A percentile compares a stretch with the other conserved stretches of the same genome.
Evolutionary conservation across 2,329 filamentous ascomycete species (phyloP).

Genomic region (Trichophyton benhamiae): DNA sequence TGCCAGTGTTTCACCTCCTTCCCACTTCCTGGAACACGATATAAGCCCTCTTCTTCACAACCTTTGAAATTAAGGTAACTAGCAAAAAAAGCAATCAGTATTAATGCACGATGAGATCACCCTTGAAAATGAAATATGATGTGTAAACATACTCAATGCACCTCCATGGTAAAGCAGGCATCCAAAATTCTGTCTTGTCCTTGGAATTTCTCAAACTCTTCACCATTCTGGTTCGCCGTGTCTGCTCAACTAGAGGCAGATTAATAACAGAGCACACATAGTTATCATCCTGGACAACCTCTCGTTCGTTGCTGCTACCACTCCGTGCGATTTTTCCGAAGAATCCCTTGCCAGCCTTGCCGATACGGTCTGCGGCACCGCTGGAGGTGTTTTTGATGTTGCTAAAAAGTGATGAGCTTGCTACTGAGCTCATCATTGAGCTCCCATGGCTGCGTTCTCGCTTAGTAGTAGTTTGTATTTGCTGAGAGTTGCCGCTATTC

Average conservation of each 20-base stretch:
- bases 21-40: constrained; percentile 80
- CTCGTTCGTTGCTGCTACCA: constrained; percentile 54
- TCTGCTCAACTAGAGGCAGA: constrained; percentile 73
- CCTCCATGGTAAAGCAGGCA: constrained; percentile 89
- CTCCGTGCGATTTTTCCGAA: constrained; percentile 65
- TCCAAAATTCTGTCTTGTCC: constrained; percentile 98
- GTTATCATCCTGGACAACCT: constrained; percentile 62
- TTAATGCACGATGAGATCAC: neutral
- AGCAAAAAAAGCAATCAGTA: constrained; percentile 2
- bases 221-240: constrained; percentile 79
- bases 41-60: constrained; percentile 84
- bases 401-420: constrained; percentile 50
- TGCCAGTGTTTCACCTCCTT: constrained; percentile 91
- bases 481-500: constrained; percentile 13
- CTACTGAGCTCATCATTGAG: constrained; percentile 36
- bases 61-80: constrained; percentile 87
- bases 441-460: constrained; percentile 25
- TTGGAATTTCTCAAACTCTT: constrained; percentile 75
- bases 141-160: constrained; percentile 60
- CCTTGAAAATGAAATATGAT: neutral
- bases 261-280: constrained; percentile 80
- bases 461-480: constrained; percentile 17
- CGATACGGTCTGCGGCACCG: constrained; percentile 57
- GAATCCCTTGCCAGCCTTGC: constrained; percentile 66
- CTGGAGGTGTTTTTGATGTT: constrained; percentile 61